A percentile compares a stretch with the other conserved stretches of the same genome.
Evolutionary conservation across 2,329 filamentous ascomycete genomes (phyloP).

Genomic region (Boeremia lycopersici): DNA sequence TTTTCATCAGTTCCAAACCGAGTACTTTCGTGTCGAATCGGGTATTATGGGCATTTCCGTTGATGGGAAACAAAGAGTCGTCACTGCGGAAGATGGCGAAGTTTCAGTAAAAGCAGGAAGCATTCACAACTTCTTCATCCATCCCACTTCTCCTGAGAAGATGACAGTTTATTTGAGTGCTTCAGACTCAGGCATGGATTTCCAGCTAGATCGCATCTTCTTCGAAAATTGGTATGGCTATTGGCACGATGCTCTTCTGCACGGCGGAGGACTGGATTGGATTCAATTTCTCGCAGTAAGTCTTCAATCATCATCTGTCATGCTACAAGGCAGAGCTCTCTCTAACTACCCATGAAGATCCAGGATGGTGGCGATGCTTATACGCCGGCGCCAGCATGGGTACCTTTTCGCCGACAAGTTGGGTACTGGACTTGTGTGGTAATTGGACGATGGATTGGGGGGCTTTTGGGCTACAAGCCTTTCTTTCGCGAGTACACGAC

Average conservation of each 20-base stretch:
- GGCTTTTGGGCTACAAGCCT: slow-evolving; percentile 49
- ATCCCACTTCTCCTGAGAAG: slow-evolving; percentile 5
- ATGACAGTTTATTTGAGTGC: slow-evolving; percentile 30
- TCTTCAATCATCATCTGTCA: not conserved
- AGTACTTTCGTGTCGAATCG: slow-evolving; percentile 37
- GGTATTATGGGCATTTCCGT: slow-evolving; percentile 39
- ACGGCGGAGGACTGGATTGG: slow-evolving; percentile 33
- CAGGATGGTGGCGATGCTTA: slow-evolving; percentile 51
- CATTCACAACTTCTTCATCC: slow-evolving; percentile 23
- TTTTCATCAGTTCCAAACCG: slow-evolving; percentile 43
- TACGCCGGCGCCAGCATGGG: slow-evolving; percentile 46
- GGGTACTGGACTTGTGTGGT: slow-evolving; percentile 38
- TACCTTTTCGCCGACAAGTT: slow-evolving; percentile 43
- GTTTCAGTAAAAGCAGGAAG: slow-evolving; percentile 19
- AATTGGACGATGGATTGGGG: slow-evolving; percentile 49
- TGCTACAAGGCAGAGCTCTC: slow-evolving; percentile 5
- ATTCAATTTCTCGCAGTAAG: slow-evolving; percentile 44
- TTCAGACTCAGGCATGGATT: slow-evolving; percentile 31
- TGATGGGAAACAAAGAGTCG: slow-evolving; percentile 26
- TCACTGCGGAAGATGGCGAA: slow-evolving; percentile 40
- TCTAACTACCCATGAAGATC: slow-evolving; percentile 35
- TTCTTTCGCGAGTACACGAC: slow-evolving; percentile 47
- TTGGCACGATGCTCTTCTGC: slow-evolving; percentile 36
- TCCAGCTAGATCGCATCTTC: slow-evolving; percentile 42
- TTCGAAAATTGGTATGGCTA: slow-evolving; percentile 50